Percentiles rank a stretch among this genome's conserved stretches.
phyloP scores from a whole-genome alignment of 164 flowering plant species.

The Malania oleifera region DNA sequence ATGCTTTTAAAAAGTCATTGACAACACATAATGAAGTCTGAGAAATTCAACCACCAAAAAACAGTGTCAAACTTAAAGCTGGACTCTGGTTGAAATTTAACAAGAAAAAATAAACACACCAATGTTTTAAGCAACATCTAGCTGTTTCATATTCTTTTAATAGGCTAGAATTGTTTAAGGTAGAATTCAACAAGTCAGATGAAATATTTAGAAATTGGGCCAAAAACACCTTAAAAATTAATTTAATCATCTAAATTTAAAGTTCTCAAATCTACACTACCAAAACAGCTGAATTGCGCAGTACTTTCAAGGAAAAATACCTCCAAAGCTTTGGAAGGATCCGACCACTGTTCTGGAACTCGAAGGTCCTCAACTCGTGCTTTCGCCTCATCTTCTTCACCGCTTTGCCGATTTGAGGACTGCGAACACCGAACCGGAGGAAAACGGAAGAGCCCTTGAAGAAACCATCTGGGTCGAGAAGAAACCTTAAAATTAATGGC shows the following conservation, averaged over 20 bases:
- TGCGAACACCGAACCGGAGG: not conserved
- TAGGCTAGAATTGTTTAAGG: no score
- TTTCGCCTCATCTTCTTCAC: constrained; percentile 25
- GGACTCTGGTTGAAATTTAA: no score
- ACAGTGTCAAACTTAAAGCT: no score
- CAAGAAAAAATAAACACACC: no score
- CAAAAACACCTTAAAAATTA: not conserved
- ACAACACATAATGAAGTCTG: no score
- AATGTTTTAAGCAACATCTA: no score
- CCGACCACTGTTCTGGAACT: constrained; percentile 68
- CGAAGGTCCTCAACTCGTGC: constrained; percentile 47
- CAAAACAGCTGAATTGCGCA: not conserved
- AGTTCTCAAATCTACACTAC: not conserved
- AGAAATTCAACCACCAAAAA: no score
- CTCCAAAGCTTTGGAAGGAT: constrained; percentile 67
- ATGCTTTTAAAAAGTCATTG: no score
- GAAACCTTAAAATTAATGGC: not conserved
- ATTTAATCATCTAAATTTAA: not conserved
- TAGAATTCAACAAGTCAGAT: no score
- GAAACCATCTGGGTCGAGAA: not conserved
- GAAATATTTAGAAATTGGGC: no score
- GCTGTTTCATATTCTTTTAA: no score
- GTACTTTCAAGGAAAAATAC: constrained; percentile 21
- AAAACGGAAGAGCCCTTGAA: not conserved
- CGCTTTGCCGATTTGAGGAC: constrained; percentile 14